These are phyloP conservation scores for Nitzschia palea DNA, from an alignment of 108 stramenopile genomes.

Conservation along the genomic window DNA sequence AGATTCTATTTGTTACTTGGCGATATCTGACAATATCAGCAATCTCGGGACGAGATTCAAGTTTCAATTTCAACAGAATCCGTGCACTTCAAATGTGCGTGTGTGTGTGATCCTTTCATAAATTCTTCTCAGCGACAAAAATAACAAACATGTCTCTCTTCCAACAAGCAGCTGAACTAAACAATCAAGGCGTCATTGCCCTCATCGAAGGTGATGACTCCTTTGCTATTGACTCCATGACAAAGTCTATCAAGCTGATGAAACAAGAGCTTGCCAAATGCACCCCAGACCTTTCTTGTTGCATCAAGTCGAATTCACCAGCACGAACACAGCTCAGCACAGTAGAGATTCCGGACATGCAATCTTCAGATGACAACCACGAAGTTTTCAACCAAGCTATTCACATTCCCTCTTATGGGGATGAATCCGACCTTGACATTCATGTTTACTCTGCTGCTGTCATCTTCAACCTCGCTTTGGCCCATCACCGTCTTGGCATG, in stretches of 20 bases:
- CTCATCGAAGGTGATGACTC: slow-evolving; percentile 10
- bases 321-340: neutral
- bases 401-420: neutral
- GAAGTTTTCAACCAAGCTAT: slow-evolving; percentile 22
- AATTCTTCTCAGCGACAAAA: neutral
- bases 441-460: slow-evolving; percentile 26
- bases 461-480: slow-evolving; percentile 28
- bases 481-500: slow-evolving; percentile 11
- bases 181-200: slow-evolving; percentile 20
- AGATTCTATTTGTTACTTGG: too few relatives aligned
- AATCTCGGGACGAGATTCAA: too few relatives aligned
- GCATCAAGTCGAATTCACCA: neutral
- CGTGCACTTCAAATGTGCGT: too few relatives aligned
- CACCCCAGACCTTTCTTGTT: neutral
- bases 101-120: neutral
- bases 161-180: slow-evolving; percentile 15
- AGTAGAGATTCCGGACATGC: slow-evolving; percentile 18
- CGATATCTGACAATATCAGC: too few relatives aligned
- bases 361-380: neutral
- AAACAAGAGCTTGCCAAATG: slow-evolving; percentile 16
- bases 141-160: slow-evolving; percentile 14
- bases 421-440: slow-evolving; percentile 1
- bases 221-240: slow-evolving; percentile 1
- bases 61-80: too few relatives aligned
- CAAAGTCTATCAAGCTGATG: slow-evolving; percentile 13